These are phyloP conservation scores for Syzygium syzygioides DNA, from an alignment of 441 rosid genomes.

Conservation along the genomic window DNA sequence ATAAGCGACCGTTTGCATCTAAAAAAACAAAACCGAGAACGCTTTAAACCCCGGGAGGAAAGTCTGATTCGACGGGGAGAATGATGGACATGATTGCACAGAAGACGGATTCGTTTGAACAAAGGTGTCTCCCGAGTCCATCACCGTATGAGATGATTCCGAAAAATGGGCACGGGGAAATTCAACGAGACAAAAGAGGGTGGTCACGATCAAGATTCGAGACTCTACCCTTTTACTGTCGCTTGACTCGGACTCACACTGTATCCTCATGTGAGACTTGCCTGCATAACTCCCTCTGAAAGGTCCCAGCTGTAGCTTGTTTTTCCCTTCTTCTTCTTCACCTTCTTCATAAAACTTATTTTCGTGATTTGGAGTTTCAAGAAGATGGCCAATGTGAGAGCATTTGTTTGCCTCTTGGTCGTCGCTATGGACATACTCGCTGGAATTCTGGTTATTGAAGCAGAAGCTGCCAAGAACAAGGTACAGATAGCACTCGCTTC, in stretches of 20 bases:
- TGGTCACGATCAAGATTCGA: neutral
- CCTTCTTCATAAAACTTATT: neutral
- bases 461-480: conserved; percentile 18
- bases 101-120: neutral
- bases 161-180: neutral
- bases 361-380: neutral
- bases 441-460: conserved; percentile 18
- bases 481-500: neutral
- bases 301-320: neutral
- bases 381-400: conserved; percentile 6
- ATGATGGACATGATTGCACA: neutral
- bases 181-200: neutral
- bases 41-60: neutral
- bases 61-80: neutral
- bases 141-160: neutral
- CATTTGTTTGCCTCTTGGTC: conserved; percentile 13
- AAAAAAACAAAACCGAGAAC: neutral
- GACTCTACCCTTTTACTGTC: neutral
- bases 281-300: neutral
- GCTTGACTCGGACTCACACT: neutral
- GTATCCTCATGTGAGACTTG: neutral
- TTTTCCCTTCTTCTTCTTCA: neutral
- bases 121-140: neutral
- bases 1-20: neutral
- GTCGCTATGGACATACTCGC: conserved; percentile 20